phyloP scores from a whole-genome alignment of 176 grass and related monocot species.

The Phoenix roebelenii region DNA sequence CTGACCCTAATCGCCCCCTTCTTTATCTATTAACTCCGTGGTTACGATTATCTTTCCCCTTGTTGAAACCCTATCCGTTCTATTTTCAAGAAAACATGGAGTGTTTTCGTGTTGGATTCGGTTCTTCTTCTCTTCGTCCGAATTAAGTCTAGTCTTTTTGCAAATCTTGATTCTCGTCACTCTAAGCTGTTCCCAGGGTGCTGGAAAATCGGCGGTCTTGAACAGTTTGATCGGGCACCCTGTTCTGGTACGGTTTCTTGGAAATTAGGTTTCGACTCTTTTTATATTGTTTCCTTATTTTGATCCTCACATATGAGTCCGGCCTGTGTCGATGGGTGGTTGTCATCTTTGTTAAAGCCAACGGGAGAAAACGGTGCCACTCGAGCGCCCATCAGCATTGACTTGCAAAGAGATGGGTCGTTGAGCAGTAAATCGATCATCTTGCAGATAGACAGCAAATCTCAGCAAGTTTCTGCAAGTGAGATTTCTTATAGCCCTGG shows the following conservation, averaged over 20 bases:
- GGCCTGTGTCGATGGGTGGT: background rate
- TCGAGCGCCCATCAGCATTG: conserved; percentile 52
- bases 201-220: conserved; percentile 75
- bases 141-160: too few species aligned
- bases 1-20: background rate
- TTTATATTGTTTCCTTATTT: background rate
- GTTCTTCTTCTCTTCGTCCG: too few species aligned
- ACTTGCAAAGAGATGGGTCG: conserved; percentile 58
- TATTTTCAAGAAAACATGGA: background rate
- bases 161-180: background rate
- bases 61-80: background rate
- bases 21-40: background rate
- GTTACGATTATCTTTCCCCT: background rate
- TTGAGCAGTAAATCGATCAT: conserved; percentile 59
- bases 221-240: conserved; percentile 85
- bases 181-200: conserved; percentile 36
- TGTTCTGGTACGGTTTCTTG: conserved; percentile 45
- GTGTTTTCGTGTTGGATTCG: background rate
- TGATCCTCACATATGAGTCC: too few species aligned
- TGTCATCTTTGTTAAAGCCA: conserved; percentile 36
- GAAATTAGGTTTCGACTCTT: background rate
- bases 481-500: conserved; percentile 20
- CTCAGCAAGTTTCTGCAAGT: conserved; percentile 82
- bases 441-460: conserved; percentile 67
- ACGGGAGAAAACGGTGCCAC: conserved; percentile 90